Evolutionary conservation across 441 rosid species (phyloP), one percentile per base, ranked within the genome.

Genomic region (Gossypium schwendimanii): DNA sequence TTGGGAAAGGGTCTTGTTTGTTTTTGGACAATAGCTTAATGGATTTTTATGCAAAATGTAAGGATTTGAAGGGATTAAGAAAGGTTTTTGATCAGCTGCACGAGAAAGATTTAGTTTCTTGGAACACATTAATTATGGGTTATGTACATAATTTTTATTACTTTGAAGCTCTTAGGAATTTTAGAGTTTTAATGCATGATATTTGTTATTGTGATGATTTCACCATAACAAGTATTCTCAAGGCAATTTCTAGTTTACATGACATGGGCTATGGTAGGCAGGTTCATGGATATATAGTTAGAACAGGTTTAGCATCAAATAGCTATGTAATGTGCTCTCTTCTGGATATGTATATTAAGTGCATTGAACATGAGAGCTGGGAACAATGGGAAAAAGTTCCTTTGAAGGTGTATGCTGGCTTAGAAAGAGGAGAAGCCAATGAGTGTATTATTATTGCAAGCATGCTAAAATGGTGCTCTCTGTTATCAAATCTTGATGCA

Each of bases 381-480:
- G 67, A 76, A 73, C 72, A 33, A 26, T 24, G 49, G 60, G 45
- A 67, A 67, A 26, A 67, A 4, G 49, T 75, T 53, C 79, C 79
- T 74, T 39, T 74, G 47, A 73, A 57, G 72, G 63, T 79, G 62
- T 75, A 63, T 21, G 45, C 14, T 44, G 69, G 64, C 54, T 73
- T 63, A 23, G 68, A 73, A 45, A 72, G 73, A 75, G 76, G 60
- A 11, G 65, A 45, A 39, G 63, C 73, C 12, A 58, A 72, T 41
- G 74, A 71, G 39, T 57, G n/a, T 58, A 14, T 53, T 65, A 62
- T 69, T 6, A 73, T 79, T 14, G 77, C 79, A 36, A 68, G 69
- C 77, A 72, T 79, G 79, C 71, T 79, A 24, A 79, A 79, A 65
- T 76, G 79, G 82, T 76, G 82, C 69, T 75, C 79, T 72, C 58